Base-by-base conservation (phyloP, 1,139 yeast genomes). In the Yamadazyma siamensis region DNA sequence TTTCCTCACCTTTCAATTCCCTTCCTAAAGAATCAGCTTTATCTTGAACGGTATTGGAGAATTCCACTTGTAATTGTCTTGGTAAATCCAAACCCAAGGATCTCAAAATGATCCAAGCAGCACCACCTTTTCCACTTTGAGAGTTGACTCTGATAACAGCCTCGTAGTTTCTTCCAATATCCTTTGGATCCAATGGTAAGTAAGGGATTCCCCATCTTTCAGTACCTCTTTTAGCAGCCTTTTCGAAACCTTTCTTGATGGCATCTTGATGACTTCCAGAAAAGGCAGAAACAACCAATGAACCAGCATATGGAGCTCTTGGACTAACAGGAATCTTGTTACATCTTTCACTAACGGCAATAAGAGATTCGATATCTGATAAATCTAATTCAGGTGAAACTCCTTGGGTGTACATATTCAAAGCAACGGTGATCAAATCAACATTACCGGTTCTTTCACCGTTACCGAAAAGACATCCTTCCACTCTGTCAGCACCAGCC, bases 391-490 rank as follows among this genome's bases (percentile, higher is more conserved):
- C 65, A 39, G 97, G 97, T 20, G 83, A 56, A 25, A 88, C 77
- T 41, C 97, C 97, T 61, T 91, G 96, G 23, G 97, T 91, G 66
- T 88, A 89, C 68, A 91, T 67, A 61, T 91, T 91, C 46, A 91
- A 71, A 3, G 95, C 97, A 40, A 91, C 74, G 10, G 96, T 89
- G 32, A 89, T 95, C 36, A 91, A 68, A 59, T 91, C 98, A 42
- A 91, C 97, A 57, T 91, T 91, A 56, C 98, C 97, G 17, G 98
- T 91, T 64, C 97, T 80, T 71, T 91, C 98, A 56, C 98, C 97
- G 58, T 89, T 91, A 46, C 97, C 97, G 51, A 91, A 91, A 38
- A 91, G 68, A 68, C 97, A 91, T 31, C 98, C 97, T 64, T 91
- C 98, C 23, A 91, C 94, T 63, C 98, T 79, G 61, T 91, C 96